Conservation (phyloP, 805 yeast genomes). For the Pichia occidentalis region DNA sequence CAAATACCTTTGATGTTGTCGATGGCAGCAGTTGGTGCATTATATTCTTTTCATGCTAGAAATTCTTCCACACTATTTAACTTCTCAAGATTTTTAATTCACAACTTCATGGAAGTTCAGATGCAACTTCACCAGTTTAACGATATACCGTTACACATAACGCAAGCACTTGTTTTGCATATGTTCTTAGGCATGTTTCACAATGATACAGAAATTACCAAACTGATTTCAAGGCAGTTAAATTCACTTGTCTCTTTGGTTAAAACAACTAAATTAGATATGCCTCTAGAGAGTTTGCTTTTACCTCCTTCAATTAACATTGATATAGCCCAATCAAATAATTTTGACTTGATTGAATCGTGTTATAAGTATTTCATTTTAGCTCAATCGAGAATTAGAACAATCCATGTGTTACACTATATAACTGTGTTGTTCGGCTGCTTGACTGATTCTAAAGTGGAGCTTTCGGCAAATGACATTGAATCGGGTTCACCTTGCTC, state of each 20-base stretch:
- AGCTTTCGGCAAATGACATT: slow-evolving; percentile 38
- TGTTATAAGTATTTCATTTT: slow-evolving; percentile 46
- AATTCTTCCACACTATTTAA: slow-evolving; percentile 69
- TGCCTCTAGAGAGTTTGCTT: slow-evolving; percentile 41
- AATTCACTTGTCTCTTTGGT: slow-evolving; percentile 49
- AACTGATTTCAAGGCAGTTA: slow-evolving; percentile 45
- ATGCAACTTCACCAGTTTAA: slow-evolving; percentile 40
- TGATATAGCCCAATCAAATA: slow-evolving; percentile 15
- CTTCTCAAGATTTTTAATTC: slow-evolving; percentile 59
- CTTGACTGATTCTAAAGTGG: slow-evolving; percentile 36
- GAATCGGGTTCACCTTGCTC: slow-evolving; percentile 61
- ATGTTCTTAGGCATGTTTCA: slow-evolving; percentile 51
- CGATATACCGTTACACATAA: slow-evolving; percentile 50
- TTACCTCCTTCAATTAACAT: slow-evolving; percentile 35
- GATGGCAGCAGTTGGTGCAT: slow-evolving; percentile 85
- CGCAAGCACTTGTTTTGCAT: slow-evolving; percentile 50
- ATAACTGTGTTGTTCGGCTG: slow-evolving; percentile 42
- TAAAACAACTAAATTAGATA: slow-evolving; percentile 44
- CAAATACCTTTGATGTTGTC: slow-evolving; percentile 64
- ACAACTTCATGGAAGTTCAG: slow-evolving; percentile 54
- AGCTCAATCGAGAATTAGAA: slow-evolving; percentile 51
- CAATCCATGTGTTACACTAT: slow-evolving; percentile 45
- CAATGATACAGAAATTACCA: slow-evolving; percentile 44
- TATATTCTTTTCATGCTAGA: slow-evolving; percentile 72
- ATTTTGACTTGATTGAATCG: slow-evolving; percentile 28